These are phyloP conservation scores for Yamadazyma diospyri DNA, from an alignment of 1,139 yeast genomes.

Conservation along the genomic window DNA sequence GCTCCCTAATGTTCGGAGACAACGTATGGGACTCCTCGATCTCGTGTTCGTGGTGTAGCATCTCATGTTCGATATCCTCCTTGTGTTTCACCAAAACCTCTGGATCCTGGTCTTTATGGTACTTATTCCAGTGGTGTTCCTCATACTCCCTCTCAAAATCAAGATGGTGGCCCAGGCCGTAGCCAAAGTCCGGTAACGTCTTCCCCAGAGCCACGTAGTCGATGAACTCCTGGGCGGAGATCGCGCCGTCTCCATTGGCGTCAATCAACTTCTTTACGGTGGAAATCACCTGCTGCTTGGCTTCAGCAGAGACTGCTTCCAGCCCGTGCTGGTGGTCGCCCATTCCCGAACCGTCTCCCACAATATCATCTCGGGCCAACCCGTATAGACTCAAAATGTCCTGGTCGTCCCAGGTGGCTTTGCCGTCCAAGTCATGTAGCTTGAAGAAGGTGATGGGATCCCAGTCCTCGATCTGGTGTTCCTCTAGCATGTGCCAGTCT, in stretches of 20 bases:
- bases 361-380: conserved; percentile 60
- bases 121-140: conserved; percentile 90
- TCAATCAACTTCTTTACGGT: conserved; percentile 63
- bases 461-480: conserved; percentile 72
- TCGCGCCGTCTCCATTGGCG: conserved; percentile 58
- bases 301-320: conserved; percentile 50
- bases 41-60: conserved; percentile 83
- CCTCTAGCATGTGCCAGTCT: conserved; percentile 86
- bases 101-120: conserved; percentile 79
- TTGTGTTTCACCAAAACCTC: conserved; percentile 75
- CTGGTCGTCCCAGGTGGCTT: conserved; percentile 49
- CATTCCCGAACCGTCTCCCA: conserved; percentile 90
- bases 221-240: conserved; percentile 70
- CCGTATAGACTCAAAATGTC: conserved; percentile 87
- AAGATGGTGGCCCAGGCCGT: conserved; percentile 96
- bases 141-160: conserved; percentile 94
- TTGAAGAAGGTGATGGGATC: conserved; percentile 79
- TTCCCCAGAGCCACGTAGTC: conserved; percentile 61
- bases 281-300: conserved; percentile 53
- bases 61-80: conserved; percentile 88
- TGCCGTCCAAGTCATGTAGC: conserved; percentile 65
- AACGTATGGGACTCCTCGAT: conserved; percentile 63
- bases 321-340: conserved; percentile 68
- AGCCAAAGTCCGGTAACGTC: conserved; percentile 85
- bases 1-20: conserved; percentile 40